These are phyloP conservation scores for Amphirosellinia nigrospora DNA, from an alignment of 495 filamentous ascomycete genomes.

Conservation along the genomic window DNA sequence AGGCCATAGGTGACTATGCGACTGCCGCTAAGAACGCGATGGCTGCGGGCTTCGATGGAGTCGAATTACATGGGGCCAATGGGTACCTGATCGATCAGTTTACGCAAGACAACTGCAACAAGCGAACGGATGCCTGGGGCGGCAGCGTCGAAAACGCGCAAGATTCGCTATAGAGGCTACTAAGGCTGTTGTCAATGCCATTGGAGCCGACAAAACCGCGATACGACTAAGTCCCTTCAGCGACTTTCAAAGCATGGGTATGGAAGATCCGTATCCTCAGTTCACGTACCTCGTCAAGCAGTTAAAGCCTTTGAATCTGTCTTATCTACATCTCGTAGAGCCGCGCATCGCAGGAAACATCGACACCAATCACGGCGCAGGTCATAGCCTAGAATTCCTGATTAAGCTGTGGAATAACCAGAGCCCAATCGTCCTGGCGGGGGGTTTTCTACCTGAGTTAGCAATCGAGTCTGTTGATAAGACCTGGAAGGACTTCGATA, in stretches of 20 bases:
- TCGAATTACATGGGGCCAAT: constrained; percentile 63
- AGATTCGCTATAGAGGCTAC: constrained; percentile 56
- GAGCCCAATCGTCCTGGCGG: constrained; percentile 62
- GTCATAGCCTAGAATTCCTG: constrained; percentile 57
- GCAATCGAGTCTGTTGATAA: constrained; percentile 57
- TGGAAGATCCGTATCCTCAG: constrained; percentile 60
- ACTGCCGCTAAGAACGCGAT: constrained; percentile 46
- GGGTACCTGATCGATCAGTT: constrained; percentile 65
- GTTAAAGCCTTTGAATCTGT: constrained; percentile 55
- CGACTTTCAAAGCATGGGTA: constrained; percentile 59
- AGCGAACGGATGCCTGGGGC: constrained; percentile 58
- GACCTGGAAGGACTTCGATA: constrained; percentile 57
- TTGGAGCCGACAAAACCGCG: constrained; percentile 47
- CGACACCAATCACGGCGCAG: constrained; percentile 45
- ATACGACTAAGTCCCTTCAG: constrained; percentile 58
- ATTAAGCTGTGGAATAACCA: constrained; percentile 48
- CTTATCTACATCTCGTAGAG: constrained; percentile 61
- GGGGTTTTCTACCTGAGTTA: constrained; percentile 60
- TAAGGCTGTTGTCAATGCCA: constrained; percentile 39
- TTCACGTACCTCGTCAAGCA: constrained; percentile 58
- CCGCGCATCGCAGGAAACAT: constrained; percentile 50
- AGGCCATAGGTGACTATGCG: constrained; percentile 45
- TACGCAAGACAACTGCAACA: constrained; percentile 57
- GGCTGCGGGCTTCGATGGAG: constrained; percentile 57
- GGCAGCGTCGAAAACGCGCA: constrained; percentile 57